Evolutionary conservation across 768 basidiomycete species (phyloP).

Genomic region (Chalciporus pseudorubinellus): DNA sequence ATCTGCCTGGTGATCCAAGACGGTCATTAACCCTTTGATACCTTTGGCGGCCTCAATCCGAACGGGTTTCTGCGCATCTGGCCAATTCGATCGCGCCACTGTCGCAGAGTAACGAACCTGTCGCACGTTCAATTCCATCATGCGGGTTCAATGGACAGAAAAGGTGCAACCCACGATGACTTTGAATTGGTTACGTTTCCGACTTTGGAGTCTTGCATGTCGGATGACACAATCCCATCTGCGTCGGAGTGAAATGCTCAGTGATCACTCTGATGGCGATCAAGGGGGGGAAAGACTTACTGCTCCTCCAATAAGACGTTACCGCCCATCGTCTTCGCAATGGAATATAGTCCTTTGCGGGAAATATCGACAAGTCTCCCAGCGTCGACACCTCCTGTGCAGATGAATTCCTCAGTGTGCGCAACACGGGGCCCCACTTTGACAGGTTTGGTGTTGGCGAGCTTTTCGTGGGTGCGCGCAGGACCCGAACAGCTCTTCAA

Average conservation of each 20-base stretch:
- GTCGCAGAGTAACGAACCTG: conserved; percentile 37
- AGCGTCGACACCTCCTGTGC: conserved; percentile 37
- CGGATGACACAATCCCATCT: conserved; percentile 39
- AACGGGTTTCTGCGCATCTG: conserved; percentile 39
- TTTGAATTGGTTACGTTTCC: conserved; percentile 31
- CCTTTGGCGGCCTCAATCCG: conserved; percentile 35
- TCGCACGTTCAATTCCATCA: conserved; percentile 11
- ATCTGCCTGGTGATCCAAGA: conserved; percentile 32
- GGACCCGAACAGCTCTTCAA: conserved; percentile 36
- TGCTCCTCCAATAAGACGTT: conserved; percentile 38
- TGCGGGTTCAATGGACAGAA: conserved; percentile 7
- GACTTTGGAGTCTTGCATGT: conserved; percentile 24
- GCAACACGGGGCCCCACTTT: conserved; percentile 33
- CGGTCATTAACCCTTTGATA: conserved; percentile 37
- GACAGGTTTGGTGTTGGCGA: conserved; percentile 23
- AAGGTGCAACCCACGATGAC: conserved; percentile 29
- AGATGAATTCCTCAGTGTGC: conserved; percentile 36
- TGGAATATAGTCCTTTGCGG: conserved; percentile 31
- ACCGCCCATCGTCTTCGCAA: conserved; percentile 35
- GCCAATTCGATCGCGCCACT: conserved; percentile 34
- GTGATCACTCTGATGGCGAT: conserved; percentile 17
- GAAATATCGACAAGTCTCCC: conserved; percentile 33
- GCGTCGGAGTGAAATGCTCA: conserved; percentile 8
- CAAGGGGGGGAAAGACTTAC: conserved; percentile 24
- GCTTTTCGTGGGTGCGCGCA: conserved; percentile 26